Base-by-base conservation (phyloP, 768 basidiomycete genomes). In the Rhizopogon vesiculosus region DNA sequence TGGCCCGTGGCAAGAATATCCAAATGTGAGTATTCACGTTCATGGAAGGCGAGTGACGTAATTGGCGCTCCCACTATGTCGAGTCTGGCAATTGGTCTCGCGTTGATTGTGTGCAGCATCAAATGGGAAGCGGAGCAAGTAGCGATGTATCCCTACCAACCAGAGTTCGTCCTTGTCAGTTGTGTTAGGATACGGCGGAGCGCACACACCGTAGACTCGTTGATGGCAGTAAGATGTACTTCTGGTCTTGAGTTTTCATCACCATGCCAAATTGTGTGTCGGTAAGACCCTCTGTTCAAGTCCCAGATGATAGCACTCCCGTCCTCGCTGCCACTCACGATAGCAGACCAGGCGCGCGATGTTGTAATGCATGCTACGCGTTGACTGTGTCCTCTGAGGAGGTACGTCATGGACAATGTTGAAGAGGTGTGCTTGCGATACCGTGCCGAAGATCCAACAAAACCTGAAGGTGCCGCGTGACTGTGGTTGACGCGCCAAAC, bases 241-340 rank as follows among this genome's bases (percentile, higher is more conserved):
- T 79, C 74, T 18, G 74, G 51, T 38, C 35, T 16, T 22, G 8
- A 9, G 55, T 55, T 63, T 48, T 77, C 71, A 0, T 66, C 56
- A 10, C 77, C 78, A 55, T 92, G 89, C 81, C 87, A 87, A 31
- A 93, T 87, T 0, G 91, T 89, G 53, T 87, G 76, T 12, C 89
- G 83, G 59, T 97, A 96, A 7, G 83, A 73, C 7, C 89, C 88
- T 28, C 84, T 76, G 65, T 97, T 96, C 51, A 93, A 77, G 68
- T 96, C 94, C 94, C 94, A 97, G 3, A 96, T 55, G 3, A 87
- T 87, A 0, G 89, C 91, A 58, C 86, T 91, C 1, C 93, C 91
- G 62, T 96, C 93, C 63, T 82, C 79, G 15, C 90, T 89, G 9
- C 92, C 92, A 60, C 90, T 94, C 43, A 94, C 80, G 22, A 84